phyloP scores from a whole-genome alignment of 2,329 filamentous ascomycete genomes.

The Sclerotinia spermophila region DNA sequence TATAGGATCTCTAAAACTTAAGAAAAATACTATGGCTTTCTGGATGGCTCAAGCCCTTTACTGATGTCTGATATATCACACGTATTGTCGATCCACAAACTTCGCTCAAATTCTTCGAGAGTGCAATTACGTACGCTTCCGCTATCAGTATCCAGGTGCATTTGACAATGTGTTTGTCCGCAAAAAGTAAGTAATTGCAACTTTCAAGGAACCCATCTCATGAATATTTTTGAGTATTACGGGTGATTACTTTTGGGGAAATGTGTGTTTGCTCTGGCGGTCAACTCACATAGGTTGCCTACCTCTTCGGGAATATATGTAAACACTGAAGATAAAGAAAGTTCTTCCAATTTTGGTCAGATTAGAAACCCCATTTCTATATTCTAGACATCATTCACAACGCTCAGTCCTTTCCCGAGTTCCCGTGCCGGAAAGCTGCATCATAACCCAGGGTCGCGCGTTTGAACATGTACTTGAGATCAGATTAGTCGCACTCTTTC shows the following conservation, averaged over 20 bases:
- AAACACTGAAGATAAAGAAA: background rate
- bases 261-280: background rate
- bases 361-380: background rate
- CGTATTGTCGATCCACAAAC: too few species aligned
- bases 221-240: background rate
- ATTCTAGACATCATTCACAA: background rate
- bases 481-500: background rate
- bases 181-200: background rate
- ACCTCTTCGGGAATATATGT: background rate
- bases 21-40: background rate
- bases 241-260: too few species aligned
- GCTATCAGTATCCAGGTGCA: accelerated
- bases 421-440: background rate
- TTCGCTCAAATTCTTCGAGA: too few species aligned
- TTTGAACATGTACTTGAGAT: background rate
- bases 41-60: background rate
- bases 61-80: background rate
- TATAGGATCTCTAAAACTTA: background rate
- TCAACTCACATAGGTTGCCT: background rate
- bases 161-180: background rate
- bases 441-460: background rate
- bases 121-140: background rate
- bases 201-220: background rate
- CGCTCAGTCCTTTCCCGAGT: background rate
- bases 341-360: too few species aligned